Evolutionary conservation across 805 yeast genomes (phyloP).

Genomic region (Lipomyces lipofer): DNA sequence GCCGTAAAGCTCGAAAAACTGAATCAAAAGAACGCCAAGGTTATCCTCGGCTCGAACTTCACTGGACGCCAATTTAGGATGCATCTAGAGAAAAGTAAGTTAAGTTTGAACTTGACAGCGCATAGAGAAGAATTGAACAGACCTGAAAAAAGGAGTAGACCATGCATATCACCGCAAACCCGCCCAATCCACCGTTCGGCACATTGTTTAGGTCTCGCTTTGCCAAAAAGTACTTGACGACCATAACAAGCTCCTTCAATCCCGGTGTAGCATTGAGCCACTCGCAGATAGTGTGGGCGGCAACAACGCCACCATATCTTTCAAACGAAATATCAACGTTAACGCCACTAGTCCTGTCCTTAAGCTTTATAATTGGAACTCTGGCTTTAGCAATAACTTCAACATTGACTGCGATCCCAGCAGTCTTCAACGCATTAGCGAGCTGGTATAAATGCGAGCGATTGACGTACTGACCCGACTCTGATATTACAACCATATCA

Average conservation of each 20-base stretch:
- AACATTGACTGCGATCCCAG: slow-evolving; percentile 64
- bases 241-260: slow-evolving; percentile 73
- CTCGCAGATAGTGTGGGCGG: slow-evolving; percentile 71
- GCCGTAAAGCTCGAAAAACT: slow-evolving; percentile 91
- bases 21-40: slow-evolving; percentile 81
- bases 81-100: slow-evolving; percentile 44
- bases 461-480: slow-evolving; percentile 57
- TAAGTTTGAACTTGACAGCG: not conserved
- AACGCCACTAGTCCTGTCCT: slow-evolving; percentile 67
- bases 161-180: slow-evolving; percentile 86
- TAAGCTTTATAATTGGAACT: slow-evolving; percentile 91
- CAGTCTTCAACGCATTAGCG: slow-evolving; percentile 64
- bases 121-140: not conserved
- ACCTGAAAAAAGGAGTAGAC: slow-evolving; percentile 69
- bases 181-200: slow-evolving; percentile 92
- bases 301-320: slow-evolving; percentile 73
- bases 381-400: slow-evolving; percentile 88
- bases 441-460: slow-evolving; percentile 70
- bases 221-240: slow-evolving; percentile 80
- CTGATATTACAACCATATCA: slow-evolving; percentile 82
- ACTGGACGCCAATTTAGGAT: slow-evolving; percentile 71
- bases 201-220: slow-evolving; percentile 80
- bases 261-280: slow-evolving; percentile 81
- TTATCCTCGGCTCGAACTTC: slow-evolving; percentile 70
- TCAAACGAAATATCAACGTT: slow-evolving; percentile 91